These are phyloP conservation scores for Xylariales sp. DNA, from an alignment of 2,329 filamentous ascomycete species.

Conservation along the genomic window DNA sequence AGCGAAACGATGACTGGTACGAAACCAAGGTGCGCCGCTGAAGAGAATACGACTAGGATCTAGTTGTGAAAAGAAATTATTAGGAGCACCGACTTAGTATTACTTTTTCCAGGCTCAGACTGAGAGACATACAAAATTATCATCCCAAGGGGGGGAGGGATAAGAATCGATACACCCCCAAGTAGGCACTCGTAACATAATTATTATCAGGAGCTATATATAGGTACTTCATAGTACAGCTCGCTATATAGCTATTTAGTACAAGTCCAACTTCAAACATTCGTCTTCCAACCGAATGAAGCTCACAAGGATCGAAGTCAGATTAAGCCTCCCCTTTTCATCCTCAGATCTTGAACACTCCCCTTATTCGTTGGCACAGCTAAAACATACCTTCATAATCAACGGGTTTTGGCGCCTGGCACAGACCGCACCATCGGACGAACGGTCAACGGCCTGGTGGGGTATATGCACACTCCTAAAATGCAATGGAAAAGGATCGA, in stretches of 20 bases:
- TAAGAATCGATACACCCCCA: not conserved
- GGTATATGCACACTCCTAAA: slow-evolving; percentile 41
- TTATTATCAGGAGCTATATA: slow-evolving; percentile 3
- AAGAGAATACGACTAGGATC: too few relatives aligned
- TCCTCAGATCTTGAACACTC: not conserved
- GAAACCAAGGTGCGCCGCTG: too few relatives aligned
- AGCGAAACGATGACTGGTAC: too few relatives aligned
- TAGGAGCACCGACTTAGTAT: too few relatives aligned
- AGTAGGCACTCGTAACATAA: not conserved
- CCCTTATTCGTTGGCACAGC: slow-evolving; percentile 16
- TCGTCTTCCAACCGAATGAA: not conserved
- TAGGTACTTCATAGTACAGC: not conserved
- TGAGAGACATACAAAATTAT: too few relatives aligned
- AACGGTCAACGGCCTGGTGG: slow-evolving; percentile 24
- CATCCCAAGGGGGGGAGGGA: not conserved
- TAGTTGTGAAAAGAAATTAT: too few relatives aligned
- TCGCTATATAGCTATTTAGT: slow-evolving; percentile 21
- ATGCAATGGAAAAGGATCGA: slow-evolving; percentile 29
- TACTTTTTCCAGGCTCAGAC: too few relatives aligned
- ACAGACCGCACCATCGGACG: slow-evolving; percentile 15
- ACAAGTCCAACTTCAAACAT: slow-evolving; percentile 7
- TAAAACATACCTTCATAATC: slow-evolving; percentile 29
- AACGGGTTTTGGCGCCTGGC: slow-evolving; percentile 26
- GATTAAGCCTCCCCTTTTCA: slow-evolving; percentile 3
- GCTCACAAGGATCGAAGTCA: not conserved